These are phyloP conservation scores for Dipteronia sinensis DNA, from an alignment of 345 rosid species.

Conservation along the genomic window DNA sequence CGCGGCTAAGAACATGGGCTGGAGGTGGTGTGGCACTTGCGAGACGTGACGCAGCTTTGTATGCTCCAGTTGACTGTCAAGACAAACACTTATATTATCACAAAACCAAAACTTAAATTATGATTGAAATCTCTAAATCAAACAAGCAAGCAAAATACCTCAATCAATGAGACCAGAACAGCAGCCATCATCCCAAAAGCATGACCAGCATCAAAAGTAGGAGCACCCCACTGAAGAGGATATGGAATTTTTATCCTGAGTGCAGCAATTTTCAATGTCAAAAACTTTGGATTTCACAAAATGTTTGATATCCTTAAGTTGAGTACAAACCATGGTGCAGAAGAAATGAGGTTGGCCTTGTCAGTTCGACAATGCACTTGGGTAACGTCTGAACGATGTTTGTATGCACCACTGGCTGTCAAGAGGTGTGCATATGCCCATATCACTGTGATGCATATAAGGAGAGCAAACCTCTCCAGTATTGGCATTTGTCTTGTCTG, in stretches of 20 bases:
- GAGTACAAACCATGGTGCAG: slow-evolving; percentile 88
- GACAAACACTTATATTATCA: slow-evolving; percentile 6
- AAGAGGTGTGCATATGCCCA: slow-evolving; percentile 98
- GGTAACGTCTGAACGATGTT: slow-evolving; percentile 75
- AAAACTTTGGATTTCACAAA: too few relatives aligned
- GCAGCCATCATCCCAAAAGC: slow-evolving; percentile 99
- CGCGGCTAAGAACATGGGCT: slow-evolving; percentile 97
- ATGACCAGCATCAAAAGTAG: slow-evolving; percentile 96
- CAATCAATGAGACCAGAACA: slow-evolving; percentile 84
- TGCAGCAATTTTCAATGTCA: slow-evolving; percentile 17
- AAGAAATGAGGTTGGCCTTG: slow-evolving; percentile 93
- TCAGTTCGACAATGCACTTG: slow-evolving; percentile 91
- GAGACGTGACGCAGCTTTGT: slow-evolving; percentile 93
- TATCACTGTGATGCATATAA: slow-evolving; percentile 70
- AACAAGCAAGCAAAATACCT: slow-evolving; percentile 45
- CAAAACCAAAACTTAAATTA: not conserved
- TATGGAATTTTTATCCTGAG: slow-evolving; percentile 93
- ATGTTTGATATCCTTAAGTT: not conserved
- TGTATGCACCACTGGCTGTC: slow-evolving; percentile 98
- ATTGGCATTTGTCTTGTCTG: slow-evolving; percentile 63
- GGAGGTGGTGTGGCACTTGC: slow-evolving; percentile 99
- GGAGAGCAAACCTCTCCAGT: slow-evolving; percentile 83
- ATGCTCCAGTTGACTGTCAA: slow-evolving; percentile 88
- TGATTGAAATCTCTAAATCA: not conserved
- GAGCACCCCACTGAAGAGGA: slow-evolving; percentile 99